phyloP scores from a whole-genome alignment of 2,329 filamentous ascomycete species.

The Polytolypa hystricis region DNA sequence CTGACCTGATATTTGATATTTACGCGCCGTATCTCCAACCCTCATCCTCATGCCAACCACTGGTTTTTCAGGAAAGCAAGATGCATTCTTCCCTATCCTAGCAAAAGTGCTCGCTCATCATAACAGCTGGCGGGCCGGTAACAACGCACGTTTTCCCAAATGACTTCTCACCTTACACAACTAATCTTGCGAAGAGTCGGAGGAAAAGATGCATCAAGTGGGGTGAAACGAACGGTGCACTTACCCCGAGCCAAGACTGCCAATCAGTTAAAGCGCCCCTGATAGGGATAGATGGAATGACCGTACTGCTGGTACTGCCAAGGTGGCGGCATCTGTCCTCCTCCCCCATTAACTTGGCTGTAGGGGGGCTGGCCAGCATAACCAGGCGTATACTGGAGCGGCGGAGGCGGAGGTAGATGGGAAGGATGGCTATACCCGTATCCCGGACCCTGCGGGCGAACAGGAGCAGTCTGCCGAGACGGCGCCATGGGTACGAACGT shows the following conservation, averaged over 20 bases:
- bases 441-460: conserved; percentile 1
- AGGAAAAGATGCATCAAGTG: conserved; percentile 1
- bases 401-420: conserved; percentile 5
- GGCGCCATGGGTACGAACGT: conserved; percentile 1
- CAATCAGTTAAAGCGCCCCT: conserved; percentile 2
- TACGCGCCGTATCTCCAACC: too few relatives aligned
- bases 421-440: conserved; percentile 5
- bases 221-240: neutral
- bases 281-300: conserved; percentile 2
- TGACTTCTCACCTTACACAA: conserved; percentile 1
- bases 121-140: neutral
- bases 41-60: too few relatives aligned
- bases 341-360: neutral
- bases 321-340: conserved; percentile 3
- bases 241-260: neutral
- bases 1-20: too few relatives aligned
- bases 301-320: conserved; percentile 4
- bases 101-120: too few relatives aligned
- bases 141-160: neutral
- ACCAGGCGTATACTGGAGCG: neutral
- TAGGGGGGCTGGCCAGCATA: neutral
- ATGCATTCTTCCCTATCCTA: too few relatives aligned
- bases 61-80: too few relatives aligned
- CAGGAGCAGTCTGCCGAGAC: neutral
- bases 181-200: conserved; percentile 1